These are phyloP conservation scores for Glutinoglossum americanum DNA, from an alignment of 495 filamentous ascomycete species.

Conservation along the genomic window DNA sequence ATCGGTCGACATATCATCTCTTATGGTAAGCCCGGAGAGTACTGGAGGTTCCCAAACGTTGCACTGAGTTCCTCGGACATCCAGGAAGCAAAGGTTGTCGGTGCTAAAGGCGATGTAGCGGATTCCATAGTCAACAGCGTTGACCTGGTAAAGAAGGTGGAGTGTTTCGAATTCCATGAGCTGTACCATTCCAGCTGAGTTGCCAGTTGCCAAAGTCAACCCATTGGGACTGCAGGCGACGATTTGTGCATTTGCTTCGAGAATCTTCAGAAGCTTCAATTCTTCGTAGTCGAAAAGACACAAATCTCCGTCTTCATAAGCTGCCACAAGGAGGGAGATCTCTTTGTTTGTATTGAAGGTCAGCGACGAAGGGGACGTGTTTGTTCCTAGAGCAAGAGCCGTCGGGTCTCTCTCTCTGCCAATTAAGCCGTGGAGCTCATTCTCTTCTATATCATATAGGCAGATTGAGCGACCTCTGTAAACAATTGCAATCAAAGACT, in stretches of 20 bases:
- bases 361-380: neutral
- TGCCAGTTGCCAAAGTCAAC: slow-evolving; percentile 10
- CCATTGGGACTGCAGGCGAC: slow-evolving; percentile 15
- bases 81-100: slow-evolving; percentile 15
- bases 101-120: slow-evolving; percentile 11
- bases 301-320: slow-evolving; percentile 1
- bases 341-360: neutral
- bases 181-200: slow-evolving; percentile 11
- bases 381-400: neutral
- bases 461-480: neutral
- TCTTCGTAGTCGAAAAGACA: neutral
- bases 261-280: neutral
- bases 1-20: neutral
- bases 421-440: neutral
- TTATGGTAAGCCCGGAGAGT: slow-evolving; percentile 5
- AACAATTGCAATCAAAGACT: neutral
- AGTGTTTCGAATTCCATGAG: slow-evolving; percentile 16
- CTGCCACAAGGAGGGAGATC: neutral
- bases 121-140: slow-evolving; percentile 8
- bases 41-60: slow-evolving; percentile 17
- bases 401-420: neutral
- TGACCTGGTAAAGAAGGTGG: slow-evolving; percentile 12
- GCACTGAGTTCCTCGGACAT: slow-evolving; percentile 12
- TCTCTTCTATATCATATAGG: neutral
- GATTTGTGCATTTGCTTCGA: slow-evolving; percentile 6